Base-by-base conservation (phyloP, 2,329 filamentous ascomycete species). In the Colletotrichum tropicale region DNA sequence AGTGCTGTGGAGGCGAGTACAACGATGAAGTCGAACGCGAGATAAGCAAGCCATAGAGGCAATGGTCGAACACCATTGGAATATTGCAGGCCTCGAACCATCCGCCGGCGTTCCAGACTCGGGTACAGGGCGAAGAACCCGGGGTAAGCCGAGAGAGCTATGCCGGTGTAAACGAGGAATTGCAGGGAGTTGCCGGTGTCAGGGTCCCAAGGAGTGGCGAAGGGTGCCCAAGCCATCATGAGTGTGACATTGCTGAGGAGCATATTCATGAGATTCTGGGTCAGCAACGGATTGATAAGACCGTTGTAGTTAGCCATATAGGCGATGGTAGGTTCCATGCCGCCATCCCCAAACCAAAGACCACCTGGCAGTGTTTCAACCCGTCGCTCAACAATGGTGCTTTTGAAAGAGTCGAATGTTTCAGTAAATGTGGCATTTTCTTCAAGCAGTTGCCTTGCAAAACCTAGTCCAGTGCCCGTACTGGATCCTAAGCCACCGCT, bases 91-190 rank as follows among this genome's bases (percentile, higher is more conserved):
- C 94, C 94, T 67, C 96, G 91, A 28, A 98, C 95, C 78, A 95
- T 94, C 66, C 92, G 88, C 13, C 95, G 87, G 30, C 95, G 90
- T 83, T 98, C 96, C 32, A 94, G 88, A n/a, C 95, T 98, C 0
- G 95, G 95, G 81, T 98, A 98, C 6, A 98, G 87, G 0, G 94
- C 91, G 80, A 98, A 98, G 87, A 98, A 96, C 16, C 94, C 95
- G 1, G 96, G 95, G 80, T 94, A 97, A 2, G 93, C 92, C 8
- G 91, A 89, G 84, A 98, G 92, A 2, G 93, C 94, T 10, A 98
- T 88, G 16, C 94, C 92, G 82, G 97, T 94, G 84, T 98, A 98
- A 10, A 95, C 88, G 55, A 96, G 91, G 21, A 98, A 88, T 81
- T 98, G 95, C 28, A 98, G 85, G 1, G 93, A 93, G 66, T 96